Evolutionary conservation across 2,329 filamentous ascomycete species (phyloP), one percentile per base, ranked within the genome.

Genomic region (Arthrobotrys iridis): DNA sequence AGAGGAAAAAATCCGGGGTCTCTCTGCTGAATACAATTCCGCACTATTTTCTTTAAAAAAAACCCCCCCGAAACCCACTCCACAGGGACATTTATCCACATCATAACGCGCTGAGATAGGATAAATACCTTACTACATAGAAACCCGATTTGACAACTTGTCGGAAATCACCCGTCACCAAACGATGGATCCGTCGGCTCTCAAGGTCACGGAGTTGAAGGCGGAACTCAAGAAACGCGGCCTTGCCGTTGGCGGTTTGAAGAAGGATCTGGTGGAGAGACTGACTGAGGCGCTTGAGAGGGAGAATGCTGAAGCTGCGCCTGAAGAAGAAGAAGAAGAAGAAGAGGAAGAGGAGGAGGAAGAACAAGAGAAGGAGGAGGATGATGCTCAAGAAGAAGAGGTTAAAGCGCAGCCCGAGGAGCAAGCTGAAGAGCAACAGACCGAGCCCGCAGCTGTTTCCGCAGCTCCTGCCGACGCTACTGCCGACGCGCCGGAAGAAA

Each of bases 181-280:
- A n/a, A 52, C 15, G 13, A 71, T 79, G 46, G 77, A 80, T 73
- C 79, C 78, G 26, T 50, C 77, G 37, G 77, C 76, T 6, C 86
- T 89, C 80, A 93, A 91, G 83, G 91, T 94, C 77, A 85, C 89
- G 33, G 90, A 93, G 79, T 86, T 94, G 71, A 91, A 90, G 82
- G 87, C 88, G 20, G 90, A 93, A 84, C 85, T 93, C 43, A 93
- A 91, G 82, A 85, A 85, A 71, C 87, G 91, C 77, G 88, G 89
- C n/a, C 86, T 93, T 40, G 84, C 88, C 4, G 87, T 88, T 76
- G 87, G 87, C 22, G 91, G 91, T 6, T 85, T 93, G 60, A 91
- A 93, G 81, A 86, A 88, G 22, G 91, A 90, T 73, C 86, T 93
- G 50, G 85, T 93, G 66, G 86, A 89, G 74, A 87, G 90, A 72